Evolutionary conservation across 768 basidiomycete species (phyloP).

Genomic region (Podaxis sp.): DNA sequence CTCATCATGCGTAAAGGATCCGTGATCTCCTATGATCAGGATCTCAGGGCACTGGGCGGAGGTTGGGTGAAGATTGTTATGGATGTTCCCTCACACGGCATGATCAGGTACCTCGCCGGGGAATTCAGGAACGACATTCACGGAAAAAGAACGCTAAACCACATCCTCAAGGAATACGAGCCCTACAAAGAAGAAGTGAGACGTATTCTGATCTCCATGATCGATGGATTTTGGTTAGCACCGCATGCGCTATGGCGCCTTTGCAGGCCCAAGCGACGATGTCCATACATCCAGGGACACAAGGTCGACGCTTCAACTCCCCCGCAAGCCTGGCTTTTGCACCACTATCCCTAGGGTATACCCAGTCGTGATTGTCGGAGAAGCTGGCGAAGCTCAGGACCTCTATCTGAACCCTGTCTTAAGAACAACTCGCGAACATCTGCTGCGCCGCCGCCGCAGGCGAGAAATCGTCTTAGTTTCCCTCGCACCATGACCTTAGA

Average conservation of each 20-base stretch:
- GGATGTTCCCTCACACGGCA: slow-evolving; percentile 46
- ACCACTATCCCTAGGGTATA: slow-evolving; percentile 33
- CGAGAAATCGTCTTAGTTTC: slow-evolving; percentile 45
- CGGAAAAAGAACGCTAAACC: slow-evolving; percentile 50
- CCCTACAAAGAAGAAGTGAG: too few relatives aligned
- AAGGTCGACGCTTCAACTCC: slow-evolving; percentile 28
- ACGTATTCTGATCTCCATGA: too few relatives aligned
- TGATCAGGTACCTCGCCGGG: slow-evolving; percentile 53
- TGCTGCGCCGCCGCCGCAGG: slow-evolving; percentile 48
- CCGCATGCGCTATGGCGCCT: slow-evolving; percentile 49
- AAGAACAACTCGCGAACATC: slow-evolving; percentile 53
- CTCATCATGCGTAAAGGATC: slow-evolving; percentile 50
- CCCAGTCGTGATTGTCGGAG: slow-evolving; percentile 52
- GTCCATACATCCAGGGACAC: slow-evolving; percentile 43
- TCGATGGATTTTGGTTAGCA: slow-evolving; percentile 20
- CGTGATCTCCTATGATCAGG: slow-evolving; percentile 43
- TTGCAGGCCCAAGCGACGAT: slow-evolving; percentile 48
- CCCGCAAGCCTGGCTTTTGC: not conserved
- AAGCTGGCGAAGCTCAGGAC: slow-evolving; percentile 44
- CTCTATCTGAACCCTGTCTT: slow-evolving; percentile 47
- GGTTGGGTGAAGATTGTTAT: slow-evolving; percentile 48
- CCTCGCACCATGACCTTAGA: slow-evolving; percentile 45
- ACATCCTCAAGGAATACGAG: slow-evolving; percentile 51
- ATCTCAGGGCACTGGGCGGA: slow-evolving; percentile 36
- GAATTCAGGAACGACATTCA: slow-evolving; percentile 54